Conservation (phyloP, 2,329 filamentous ascomycete species). For the Rhinocladiella mackenziei region DNA sequence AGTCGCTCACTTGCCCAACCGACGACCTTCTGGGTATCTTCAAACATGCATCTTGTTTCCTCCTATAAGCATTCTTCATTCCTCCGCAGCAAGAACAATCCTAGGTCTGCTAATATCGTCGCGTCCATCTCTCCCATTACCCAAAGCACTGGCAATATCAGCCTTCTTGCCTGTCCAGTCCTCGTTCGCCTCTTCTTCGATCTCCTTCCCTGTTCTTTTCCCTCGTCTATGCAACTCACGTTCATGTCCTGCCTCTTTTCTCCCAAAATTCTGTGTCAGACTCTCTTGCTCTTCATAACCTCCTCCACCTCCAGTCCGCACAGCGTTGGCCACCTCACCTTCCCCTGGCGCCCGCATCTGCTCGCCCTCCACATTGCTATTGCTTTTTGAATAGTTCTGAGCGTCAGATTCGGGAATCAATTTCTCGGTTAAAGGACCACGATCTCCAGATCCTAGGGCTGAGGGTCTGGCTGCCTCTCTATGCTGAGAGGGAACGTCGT, state of each 20-base stretch:
- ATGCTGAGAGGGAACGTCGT: conserved; percentile 29
- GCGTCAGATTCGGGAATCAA: conserved; percentile 19
- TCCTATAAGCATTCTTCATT: conserved; percentile 9
- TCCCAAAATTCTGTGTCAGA: conserved; percentile 24
- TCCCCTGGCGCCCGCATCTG: conserved; percentile 34
- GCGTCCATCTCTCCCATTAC: conserved; percentile 14
- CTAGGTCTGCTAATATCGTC: conserved; percentile 15
- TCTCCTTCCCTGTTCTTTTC: conserved; percentile 23
- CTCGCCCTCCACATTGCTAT: conserved; percentile 31
- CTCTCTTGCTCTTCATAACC: conserved; percentile 19
- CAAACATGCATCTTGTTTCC: background rate
- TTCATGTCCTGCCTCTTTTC: conserved; percentile 24
- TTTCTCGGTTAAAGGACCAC: conserved; percentile 24
- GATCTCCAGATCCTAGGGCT: conserved; percentile 28
- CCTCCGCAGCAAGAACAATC: conserved; percentile 30
- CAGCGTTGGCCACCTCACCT: conserved; percentile 32
- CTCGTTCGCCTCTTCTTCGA: conserved; percentile 23
- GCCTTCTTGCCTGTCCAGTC: conserved; percentile 29
- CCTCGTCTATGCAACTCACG: conserved; percentile 25
- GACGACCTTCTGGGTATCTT: background rate
- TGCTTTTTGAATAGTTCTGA: conserved; percentile 19
- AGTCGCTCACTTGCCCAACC: background rate
- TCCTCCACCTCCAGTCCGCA: conserved; percentile 24
- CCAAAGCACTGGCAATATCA: conserved; percentile 26
- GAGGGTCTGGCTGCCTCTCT: conserved; percentile 25